Base-by-base conservation (phyloP, 2,329 filamentous ascomycete species). In the Epichloe uncinata region DNA sequence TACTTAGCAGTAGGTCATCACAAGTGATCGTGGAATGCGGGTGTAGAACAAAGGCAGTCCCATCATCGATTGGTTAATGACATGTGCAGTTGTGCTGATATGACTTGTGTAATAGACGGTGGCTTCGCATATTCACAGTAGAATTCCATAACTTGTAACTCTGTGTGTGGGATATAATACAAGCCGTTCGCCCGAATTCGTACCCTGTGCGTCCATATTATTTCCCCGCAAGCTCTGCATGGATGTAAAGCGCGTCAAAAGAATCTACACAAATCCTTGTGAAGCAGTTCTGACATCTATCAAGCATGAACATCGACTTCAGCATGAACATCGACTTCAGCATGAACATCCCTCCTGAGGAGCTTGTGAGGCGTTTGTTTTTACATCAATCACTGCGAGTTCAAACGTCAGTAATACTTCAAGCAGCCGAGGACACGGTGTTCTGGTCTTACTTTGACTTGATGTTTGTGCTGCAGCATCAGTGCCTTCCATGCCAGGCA, bases 401-500 rank as follows among this genome's bases (percentile, higher is more conserved):
- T 9, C n/a, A 22, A 38, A 13, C 41, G 52, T 69, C 57, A 66
- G 50, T 35, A 38, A 43, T 22, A 12, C 34, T 45, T 49, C 38
- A 50, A 42, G 30, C 37, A 20, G 26, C 9, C 8, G 12, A 42
- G 11, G 37, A 15, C 2, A 41, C 15, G 9, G 18, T 8, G 38
- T 30, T 13, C 16, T 18, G 36, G 18, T 79, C 84, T 62, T 74
- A 93, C 87, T 95, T 71, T 91, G 87, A 66, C 72, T 82, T 9
- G 77, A 74, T 42, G 78, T 77, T 67, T 87, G 84, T 53, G 82
- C 82, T 59, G 84, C 82, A 59, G 84, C 81, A 57, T 88, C 85
- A 58, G 89, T 84, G 13, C 88, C 89, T 68, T 98, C 93, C 93
- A 98, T 97, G 20, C 93, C 93, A 7, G 93, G 93, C 60, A 98